A percentile compares a stretch with the other conserved stretches of the same genome.
phyloP scores from a whole-genome alignment of 441 rosid genomes.

The Rhodomyrtus psidioides region DNA sequence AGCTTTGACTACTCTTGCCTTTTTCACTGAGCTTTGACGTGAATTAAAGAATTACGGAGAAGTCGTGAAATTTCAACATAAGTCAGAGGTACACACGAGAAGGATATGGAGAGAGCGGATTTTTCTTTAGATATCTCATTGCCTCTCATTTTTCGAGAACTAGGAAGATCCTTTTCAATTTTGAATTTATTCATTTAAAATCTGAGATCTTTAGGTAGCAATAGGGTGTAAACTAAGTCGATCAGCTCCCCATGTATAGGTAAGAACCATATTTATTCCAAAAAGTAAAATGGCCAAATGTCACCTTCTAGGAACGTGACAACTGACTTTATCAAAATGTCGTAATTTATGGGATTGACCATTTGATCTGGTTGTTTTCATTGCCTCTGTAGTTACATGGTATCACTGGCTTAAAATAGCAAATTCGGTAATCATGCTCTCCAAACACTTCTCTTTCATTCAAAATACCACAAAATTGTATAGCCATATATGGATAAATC shows the following conservation, averaged over 20 bases:
- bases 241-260: rapidly evolving
- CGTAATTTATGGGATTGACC: neutral
- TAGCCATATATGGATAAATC: neutral
- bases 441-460: neutral
- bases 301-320: neutral
- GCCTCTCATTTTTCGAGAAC: neutral
- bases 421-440: neutral
- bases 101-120: neutral
- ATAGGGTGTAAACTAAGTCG: neutral
- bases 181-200: neutral
- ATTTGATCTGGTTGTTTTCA: neutral
- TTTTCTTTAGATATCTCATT: neutral
- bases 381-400: neutral
- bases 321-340: neutral
- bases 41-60: neutral
- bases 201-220: neutral
- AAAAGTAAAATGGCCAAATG: neutral
- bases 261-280: neutral
- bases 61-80: neutral
- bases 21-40: neutral
- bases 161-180: neutral
- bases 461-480: neutral
- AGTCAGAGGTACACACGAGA: neutral
- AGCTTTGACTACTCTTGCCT: neutral
- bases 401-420: neutral